A percentile compares a stretch with the other conserved stretches of the same genome.
Conservation (phyloP, 2,329 filamentous ascomycete genomes). For the Diplodia corticola region DNA sequence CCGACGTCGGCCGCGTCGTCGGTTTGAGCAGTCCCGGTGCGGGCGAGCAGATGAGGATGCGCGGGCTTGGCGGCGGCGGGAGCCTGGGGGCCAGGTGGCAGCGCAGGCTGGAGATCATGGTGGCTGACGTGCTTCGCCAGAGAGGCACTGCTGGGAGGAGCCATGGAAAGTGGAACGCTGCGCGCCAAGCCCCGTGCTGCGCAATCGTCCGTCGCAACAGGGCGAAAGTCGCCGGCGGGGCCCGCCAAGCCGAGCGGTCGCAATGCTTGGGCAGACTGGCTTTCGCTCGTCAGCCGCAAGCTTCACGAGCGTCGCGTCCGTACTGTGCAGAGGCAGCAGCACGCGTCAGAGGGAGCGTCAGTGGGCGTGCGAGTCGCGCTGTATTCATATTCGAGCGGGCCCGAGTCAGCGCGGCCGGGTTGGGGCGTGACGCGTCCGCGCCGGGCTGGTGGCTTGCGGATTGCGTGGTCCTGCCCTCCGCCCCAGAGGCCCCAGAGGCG, state of each 20-base stretch:
- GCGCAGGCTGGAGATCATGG: neutral
- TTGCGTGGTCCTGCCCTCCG: neutral
- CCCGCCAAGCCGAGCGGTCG: neutral
- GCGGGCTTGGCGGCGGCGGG: constrained; percentile 2
- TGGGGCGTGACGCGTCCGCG: neutral
- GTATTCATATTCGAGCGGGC: constrained; percentile 11
- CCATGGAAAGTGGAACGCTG: constrained; percentile 7
- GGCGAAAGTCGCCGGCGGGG: neutral
- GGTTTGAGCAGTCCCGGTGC: neutral
- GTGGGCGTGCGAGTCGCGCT: constrained; percentile 13
- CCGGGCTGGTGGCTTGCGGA: constrained; percentile 5
- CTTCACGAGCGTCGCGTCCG: neutral
- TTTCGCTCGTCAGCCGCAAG: neutral
- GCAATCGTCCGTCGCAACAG: neutral
- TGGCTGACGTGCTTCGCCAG: constrained; percentile 2
- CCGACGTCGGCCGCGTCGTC: neutral
- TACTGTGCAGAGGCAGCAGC: neutral
- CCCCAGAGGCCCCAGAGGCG: constrained; percentile 1
- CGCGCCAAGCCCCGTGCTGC: constrained; percentile 9
- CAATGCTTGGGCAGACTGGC: neutral
- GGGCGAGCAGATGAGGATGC: constrained; percentile 8
- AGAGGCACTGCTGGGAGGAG: constrained; percentile 3
- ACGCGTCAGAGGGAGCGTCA: constrained; percentile 13
- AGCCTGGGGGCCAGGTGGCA: neutral
- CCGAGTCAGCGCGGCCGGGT: constrained; percentile 5